Evolutionary conservation across 2,329 filamentous ascomycete genomes (phyloP).

Genomic region (Tolypocladium amazonense): DNA sequence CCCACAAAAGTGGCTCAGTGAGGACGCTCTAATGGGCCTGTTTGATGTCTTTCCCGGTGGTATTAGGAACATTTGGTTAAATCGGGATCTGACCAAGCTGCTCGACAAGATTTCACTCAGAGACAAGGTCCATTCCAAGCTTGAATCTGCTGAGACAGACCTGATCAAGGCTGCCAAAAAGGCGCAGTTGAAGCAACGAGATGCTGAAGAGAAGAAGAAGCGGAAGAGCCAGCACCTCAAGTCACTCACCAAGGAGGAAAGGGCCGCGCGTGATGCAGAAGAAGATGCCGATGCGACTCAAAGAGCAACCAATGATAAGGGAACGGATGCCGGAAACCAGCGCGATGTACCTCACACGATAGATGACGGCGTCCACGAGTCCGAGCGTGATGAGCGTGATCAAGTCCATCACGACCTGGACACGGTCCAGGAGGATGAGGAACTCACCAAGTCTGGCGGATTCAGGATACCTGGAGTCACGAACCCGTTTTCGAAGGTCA

Average conservation of each 20-base stretch:
- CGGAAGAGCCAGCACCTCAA: constrained; percentile 42
- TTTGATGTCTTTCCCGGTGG: constrained; percentile 97
- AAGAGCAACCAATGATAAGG: constrained; percentile 37
- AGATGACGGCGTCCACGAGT: constrained; percentile 32
- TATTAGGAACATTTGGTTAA: constrained; percentile 93
- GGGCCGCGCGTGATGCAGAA: constrained; percentile 30
- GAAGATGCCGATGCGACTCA: constrained; percentile 39
- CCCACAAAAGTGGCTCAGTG: constrained; percentile 78
- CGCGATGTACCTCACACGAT: constrained; percentile 43
- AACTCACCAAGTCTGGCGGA: constrained; percentile 10
- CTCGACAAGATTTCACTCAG: constrained; percentile 74
- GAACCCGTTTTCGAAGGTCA: constrained; percentile 33
- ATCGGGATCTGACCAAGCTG: constrained; percentile 74
- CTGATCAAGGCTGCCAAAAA: constrained; percentile 73
- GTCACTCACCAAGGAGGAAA: constrained; percentile 40
- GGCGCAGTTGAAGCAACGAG: constrained; percentile 59
- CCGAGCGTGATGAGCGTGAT: constrained; percentile 8
- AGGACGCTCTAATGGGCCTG: constrained; percentile 68
- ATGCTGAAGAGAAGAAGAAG: constrained; percentile 53
- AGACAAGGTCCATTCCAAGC: constrained; percentile 55
- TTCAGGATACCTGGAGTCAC: constrained; percentile 20
- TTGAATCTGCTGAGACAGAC: constrained; percentile 78
- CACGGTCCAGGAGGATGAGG: constrained; percentile 9
- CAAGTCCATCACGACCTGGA: neutral
- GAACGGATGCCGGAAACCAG: constrained; percentile 41